Conservation (phyloP, 1,284 basidiomycete species). For the Pterulicium gracile region DNA sequence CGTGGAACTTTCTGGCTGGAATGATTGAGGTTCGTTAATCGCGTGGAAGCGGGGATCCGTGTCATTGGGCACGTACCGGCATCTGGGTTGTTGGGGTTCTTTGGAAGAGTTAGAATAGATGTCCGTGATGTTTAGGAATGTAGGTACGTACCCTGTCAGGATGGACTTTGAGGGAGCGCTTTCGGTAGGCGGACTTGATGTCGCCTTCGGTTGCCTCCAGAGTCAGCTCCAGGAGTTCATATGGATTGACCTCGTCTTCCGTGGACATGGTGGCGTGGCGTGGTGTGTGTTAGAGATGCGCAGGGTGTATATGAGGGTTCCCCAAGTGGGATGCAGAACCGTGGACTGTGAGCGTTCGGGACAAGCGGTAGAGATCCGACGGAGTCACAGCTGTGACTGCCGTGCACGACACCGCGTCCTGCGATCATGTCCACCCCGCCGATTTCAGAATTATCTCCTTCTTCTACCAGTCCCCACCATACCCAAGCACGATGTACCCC, state of each 20-base stretch:
- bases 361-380: no score
- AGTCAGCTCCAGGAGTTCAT: conserved; percentile 61
- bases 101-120: conserved; percentile 15
- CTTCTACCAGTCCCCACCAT: no score
- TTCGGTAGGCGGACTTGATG: conserved; percentile 76
- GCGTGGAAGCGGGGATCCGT: no score
- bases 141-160: conserved; percentile 65
- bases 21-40: no score
- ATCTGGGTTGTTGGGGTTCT: conserved; percentile 75
- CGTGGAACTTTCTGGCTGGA: conserved; percentile 74
- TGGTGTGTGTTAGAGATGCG: no score
- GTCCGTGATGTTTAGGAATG: conserved; percentile 11
- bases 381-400: no score
- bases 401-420: no score
- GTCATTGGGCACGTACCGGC: conserved; percentile 38
- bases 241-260: conserved; percentile 58
- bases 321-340: no score
- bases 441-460: no score
- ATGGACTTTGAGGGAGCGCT: conserved; percentile 79
- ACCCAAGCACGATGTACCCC: background rate
- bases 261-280: conserved; percentile 15
- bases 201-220: conserved; percentile 71
- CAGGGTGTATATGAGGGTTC: no score
- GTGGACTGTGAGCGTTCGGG: no score
- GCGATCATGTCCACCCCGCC: no score